Conservation (phyloP, 495 filamentous ascomycete species). For the Hyaloscypha hepaticicola region DNA sequence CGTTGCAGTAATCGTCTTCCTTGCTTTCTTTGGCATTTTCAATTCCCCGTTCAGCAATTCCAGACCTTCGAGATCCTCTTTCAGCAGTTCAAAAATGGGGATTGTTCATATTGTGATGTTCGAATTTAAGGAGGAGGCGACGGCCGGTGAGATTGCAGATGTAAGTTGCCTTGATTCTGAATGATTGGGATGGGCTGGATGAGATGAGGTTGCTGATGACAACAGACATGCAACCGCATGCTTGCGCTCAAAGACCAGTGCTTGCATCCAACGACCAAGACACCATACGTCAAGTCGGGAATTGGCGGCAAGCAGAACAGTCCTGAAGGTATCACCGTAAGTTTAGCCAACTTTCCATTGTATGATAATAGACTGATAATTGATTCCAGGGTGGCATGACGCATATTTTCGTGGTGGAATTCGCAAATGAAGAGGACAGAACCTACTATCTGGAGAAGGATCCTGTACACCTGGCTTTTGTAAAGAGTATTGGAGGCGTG, state of each 20-base stretch:
- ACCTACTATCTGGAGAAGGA: conserved; percentile 55
- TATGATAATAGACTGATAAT: conserved; percentile 17
- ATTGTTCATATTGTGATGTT: conserved; percentile 25
- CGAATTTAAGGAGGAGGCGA: conserved; percentile 15
- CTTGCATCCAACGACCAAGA: conserved; percentile 44
- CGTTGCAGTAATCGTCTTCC: neutral
- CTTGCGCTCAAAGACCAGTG: conserved; percentile 43
- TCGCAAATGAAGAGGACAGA: conserved; percentile 53
- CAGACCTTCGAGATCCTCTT: neutral
- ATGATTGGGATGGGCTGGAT: neutral
- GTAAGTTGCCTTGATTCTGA: neutral
- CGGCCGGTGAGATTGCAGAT: conserved; percentile 1
- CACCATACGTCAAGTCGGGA: conserved; percentile 56
- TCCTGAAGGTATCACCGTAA: conserved; percentile 58
- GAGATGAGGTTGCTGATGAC: neutral
- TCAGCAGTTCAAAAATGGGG: conserved; percentile 2
- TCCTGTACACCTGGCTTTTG: conserved; percentile 47
- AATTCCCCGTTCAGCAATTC: neutral
- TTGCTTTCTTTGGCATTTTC: neutral
- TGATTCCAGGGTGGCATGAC: conserved; percentile 31
- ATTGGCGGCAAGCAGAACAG: conserved; percentile 65
- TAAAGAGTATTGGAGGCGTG: conserved; percentile 33
- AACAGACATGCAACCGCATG: conserved; percentile 19
- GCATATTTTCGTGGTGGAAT: conserved; percentile 63
- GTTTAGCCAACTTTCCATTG: neutral